Conservation (phyloP, 2,329 filamentous ascomycete species). For the Atkinsonella hypoxylon region DNA sequence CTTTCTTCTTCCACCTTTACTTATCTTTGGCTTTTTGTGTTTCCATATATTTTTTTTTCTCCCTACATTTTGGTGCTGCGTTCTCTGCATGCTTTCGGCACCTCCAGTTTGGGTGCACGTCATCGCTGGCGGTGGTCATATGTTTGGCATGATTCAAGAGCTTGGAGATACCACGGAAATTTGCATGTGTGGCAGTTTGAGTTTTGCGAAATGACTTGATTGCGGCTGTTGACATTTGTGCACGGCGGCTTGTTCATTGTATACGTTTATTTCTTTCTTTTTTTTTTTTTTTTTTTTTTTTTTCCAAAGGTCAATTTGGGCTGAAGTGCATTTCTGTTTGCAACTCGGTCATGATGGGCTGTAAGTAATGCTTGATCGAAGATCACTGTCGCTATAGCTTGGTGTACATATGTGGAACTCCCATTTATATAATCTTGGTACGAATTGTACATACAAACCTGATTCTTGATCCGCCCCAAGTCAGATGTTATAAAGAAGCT, state of each 20-base stretch:
- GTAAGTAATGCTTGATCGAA: background rate
- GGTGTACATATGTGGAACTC: background rate
- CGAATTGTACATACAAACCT: background rate
- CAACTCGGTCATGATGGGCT: background rate
- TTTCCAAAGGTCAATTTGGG: background rate
- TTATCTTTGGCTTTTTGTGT: background rate
- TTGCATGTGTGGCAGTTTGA: conserved; percentile 5
- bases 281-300: background rate
- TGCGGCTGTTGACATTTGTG: background rate
- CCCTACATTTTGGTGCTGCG: background rate
- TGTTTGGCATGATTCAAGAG: conserved; percentile 8
- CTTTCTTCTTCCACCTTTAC: background rate
- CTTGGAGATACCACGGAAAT: conserved; percentile 13
- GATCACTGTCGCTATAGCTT: background rate
- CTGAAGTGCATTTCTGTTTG: background rate
- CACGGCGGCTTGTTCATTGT: background rate
- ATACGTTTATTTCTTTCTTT: background rate
- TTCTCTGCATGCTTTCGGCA: conserved; percentile 1
- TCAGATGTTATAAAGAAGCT: too few species aligned
- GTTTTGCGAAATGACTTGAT: background rate
- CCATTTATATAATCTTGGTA: background rate
- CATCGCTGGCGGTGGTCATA: conserved; percentile 6
- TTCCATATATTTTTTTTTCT: background rate
- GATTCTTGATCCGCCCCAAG: too few species aligned
- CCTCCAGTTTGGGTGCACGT: background rate